These are phyloP conservation scores for Claviceps sp. DNA, from an alignment of 2,329 filamentous ascomycete species.

Conservation along the genomic window DNA sequence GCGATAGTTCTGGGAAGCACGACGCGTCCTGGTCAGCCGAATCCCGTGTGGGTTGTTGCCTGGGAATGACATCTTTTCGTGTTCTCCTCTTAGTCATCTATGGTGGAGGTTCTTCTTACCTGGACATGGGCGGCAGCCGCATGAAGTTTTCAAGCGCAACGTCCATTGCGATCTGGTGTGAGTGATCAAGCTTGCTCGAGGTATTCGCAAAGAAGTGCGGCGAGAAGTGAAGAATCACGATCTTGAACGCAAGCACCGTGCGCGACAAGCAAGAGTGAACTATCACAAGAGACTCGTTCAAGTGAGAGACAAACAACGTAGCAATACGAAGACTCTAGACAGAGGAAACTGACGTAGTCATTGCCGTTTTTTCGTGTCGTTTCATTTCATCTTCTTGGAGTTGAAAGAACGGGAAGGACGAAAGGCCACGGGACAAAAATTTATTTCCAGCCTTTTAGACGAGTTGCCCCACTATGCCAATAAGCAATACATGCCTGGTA, in stretches of 20 bases:
- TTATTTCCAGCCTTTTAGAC: background rate
- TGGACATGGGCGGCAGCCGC: constrained; percentile 27
- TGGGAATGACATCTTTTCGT: background rate
- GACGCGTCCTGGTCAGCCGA: constrained; percentile 9
- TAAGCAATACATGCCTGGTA: constrained; percentile 2
- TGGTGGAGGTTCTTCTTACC: constrained; percentile 20
- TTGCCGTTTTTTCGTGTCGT: constrained; percentile 14
- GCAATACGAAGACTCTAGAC: constrained; percentile 15
- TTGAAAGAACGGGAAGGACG: constrained; percentile 4
- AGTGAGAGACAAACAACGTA: constrained; percentile 7
- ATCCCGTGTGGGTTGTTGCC: background rate
- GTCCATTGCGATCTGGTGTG: constrained; percentile 19
- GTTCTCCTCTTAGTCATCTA: background rate
- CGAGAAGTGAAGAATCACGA: constrained; percentile 6
- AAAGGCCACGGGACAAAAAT: background rate
- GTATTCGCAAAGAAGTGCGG: background rate
- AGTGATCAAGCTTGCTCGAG: background rate
- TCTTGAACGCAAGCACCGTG: constrained; percentile 1
- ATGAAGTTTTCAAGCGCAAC: constrained; percentile 21
- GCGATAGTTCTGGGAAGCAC: constrained; percentile 48
- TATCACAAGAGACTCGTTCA: background rate
- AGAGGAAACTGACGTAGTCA: constrained; percentile 12
- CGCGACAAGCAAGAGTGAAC: background rate
- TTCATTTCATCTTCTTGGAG: constrained; percentile 20
- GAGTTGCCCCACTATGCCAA: constrained; percentile 8